These are phyloP conservation scores for Geosmithia morbida DNA, from an alignment of 2,329 filamentous ascomycete genomes.

Conservation along the genomic window DNA sequence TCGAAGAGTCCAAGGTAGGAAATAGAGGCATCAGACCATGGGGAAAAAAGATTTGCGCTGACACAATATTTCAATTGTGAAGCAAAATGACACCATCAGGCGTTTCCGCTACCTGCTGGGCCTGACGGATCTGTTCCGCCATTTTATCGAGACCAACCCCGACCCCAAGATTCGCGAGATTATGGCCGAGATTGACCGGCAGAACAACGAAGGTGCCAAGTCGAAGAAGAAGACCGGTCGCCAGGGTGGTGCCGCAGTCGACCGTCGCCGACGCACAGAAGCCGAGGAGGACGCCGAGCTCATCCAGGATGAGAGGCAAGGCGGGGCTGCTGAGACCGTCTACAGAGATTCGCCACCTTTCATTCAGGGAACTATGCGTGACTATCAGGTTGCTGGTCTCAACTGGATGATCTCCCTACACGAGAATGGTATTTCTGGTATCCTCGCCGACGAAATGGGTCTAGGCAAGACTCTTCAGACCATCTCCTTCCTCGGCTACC, in stretches of 20 bases:
- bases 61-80: background rate
- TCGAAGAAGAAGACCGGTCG: conserved; percentile 62
- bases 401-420: conserved; percentile 98
- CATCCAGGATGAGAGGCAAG: conserved; percentile 75
- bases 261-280: conserved; percentile 76
- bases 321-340: conserved; percentile 71
- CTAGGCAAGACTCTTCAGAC: conserved; percentile 96
- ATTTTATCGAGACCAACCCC: conserved; percentile 96
- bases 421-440: conserved; percentile 97
- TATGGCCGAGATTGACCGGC: conserved; percentile 86
- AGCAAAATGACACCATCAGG: conserved; percentile 92
- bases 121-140: conserved; percentile 89
- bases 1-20: conserved; percentile 81
- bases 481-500: conserved; percentile 89
- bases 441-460: conserved; percentile 97
- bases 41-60: conserved; percentile 1
- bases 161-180: conserved; percentile 91
- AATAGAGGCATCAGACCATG: background rate
- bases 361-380: conserved; percentile 78
- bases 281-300: conserved; percentile 93
- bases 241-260: conserved; percentile 70
- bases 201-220: conserved; percentile 62
- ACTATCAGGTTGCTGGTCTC: conserved; percentile 89
- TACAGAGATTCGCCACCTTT: conserved; percentile 92
- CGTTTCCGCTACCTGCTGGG: conserved; percentile 91